Conservation (phyloP, 208 protist species). For the Acanthamoeba lenticulata region DNA sequence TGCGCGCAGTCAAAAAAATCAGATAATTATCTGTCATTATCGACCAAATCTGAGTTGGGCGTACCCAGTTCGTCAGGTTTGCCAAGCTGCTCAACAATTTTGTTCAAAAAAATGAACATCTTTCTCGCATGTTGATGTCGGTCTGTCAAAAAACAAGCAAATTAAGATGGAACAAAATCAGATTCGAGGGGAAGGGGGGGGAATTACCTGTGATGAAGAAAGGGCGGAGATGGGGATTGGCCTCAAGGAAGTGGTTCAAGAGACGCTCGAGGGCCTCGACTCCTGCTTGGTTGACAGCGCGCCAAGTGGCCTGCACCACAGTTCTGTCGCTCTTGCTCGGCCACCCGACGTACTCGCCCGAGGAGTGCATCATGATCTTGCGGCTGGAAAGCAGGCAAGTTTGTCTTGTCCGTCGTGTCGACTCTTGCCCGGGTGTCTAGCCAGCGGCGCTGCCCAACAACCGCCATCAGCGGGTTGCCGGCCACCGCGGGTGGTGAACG, state of each 20-base stretch:
- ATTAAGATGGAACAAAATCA: background rate
- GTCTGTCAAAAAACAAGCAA: background rate
- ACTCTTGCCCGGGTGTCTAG: background rate
- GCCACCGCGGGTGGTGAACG: too few relatives aligned
- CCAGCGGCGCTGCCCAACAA: background rate
- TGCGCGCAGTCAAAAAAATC: background rate
- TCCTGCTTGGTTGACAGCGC: background rate
- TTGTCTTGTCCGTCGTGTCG: background rate
- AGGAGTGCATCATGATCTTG: too few relatives aligned
- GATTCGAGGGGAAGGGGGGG: background rate
- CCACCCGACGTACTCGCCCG: background rate
- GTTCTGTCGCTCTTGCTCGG: background rate
- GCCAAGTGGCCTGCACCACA: background rate
- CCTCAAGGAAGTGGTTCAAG: background rate
- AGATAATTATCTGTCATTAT: too few relatives aligned
- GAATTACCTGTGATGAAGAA: background rate
- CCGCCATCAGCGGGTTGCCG: background rate
- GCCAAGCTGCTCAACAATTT: background rate
- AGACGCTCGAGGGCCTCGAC: conserved; percentile 21
- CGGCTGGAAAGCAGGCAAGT: background rate
- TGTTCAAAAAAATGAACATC: conserved; percentile 53
- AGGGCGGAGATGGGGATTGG: background rate
- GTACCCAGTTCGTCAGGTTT: background rate
- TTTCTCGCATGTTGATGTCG: background rate
- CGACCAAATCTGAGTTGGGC: background rate